Percentiles rank a stretch among this genome's conserved stretches.
Conservation (phyloP, 805 yeast genomes). For the Cyberlindnera samutprakarnensis region DNA sequence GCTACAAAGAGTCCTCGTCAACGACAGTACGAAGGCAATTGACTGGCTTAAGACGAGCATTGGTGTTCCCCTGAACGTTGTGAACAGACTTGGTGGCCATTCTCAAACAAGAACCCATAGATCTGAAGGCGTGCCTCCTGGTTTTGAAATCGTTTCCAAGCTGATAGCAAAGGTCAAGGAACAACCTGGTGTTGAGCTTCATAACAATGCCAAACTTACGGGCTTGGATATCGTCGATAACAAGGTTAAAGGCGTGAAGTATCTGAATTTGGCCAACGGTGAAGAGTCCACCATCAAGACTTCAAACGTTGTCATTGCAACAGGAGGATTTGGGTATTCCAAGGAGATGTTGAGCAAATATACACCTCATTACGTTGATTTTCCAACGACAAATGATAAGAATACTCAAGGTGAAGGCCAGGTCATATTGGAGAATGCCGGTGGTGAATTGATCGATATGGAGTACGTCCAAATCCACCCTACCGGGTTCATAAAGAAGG, state of each 20-base stretch:
- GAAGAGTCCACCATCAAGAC: slow-evolving; percentile 21
- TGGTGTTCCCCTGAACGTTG: slow-evolving; percentile 53
- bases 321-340: slow-evolving; percentile 49
- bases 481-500: slow-evolving; percentile 47
- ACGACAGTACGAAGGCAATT: slow-evolving; percentile 59
- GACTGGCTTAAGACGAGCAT: slow-evolving; percentile 66
- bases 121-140: slow-evolving; percentile 57
- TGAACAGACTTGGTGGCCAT: slow-evolving; percentile 79
- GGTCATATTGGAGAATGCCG: slow-evolving; percentile 35
- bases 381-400: slow-evolving; percentile 51
- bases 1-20: slow-evolving; percentile 51
- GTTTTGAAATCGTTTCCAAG: slow-evolving; percentile 46
- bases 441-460: slow-evolving; percentile 48
- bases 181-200: slow-evolving; percentile 27
- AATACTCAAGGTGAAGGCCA: slow-evolving; percentile 58
- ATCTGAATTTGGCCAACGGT: slow-evolving; percentile 24
- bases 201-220: slow-evolving; percentile 31
- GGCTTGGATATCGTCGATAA: slow-evolving; percentile 24
- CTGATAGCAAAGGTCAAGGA: slow-evolving; percentile 31
- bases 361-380: slow-evolving; percentile 36
- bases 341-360: slow-evolving; percentile 31
- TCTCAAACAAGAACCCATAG: slow-evolving; percentile 76
- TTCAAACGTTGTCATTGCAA: slow-evolving; percentile 38
- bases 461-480: slow-evolving; percentile 56
- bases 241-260: slow-evolving; percentile 36